phyloP scores from a whole-genome alignment of 2,329 filamentous ascomycete species.

The Pseudogymnoascus sp. region DNA sequence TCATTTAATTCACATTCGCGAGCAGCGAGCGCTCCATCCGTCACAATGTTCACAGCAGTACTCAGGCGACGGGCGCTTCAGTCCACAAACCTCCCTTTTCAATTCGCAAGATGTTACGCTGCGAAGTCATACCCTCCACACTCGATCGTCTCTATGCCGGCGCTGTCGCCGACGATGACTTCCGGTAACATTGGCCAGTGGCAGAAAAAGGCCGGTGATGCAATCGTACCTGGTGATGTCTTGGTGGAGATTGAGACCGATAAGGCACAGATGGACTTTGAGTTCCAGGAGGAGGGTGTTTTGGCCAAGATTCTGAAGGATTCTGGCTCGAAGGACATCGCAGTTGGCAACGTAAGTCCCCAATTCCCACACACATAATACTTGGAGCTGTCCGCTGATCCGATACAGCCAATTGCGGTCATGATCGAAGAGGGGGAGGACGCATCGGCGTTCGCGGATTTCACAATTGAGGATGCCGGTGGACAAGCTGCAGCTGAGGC shows the following conservation, averaged over 20 bases:
- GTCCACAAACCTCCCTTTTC: constrained; percentile 43
- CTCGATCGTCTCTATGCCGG: constrained; percentile 95
- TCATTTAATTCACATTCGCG: not conserved
- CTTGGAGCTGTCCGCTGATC: constrained; percentile 21
- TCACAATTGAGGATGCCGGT: constrained; percentile 83
- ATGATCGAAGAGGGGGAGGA: constrained; percentile 89
- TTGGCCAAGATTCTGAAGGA: constrained; percentile 92
- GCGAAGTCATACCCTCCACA: constrained; percentile 83
- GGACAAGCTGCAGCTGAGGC: constrained; percentile 64
- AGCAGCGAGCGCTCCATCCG: constrained; percentile 8
- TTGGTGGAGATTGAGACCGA: constrained; percentile 98
- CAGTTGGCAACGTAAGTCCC: constrained; percentile 82
- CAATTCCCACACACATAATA: constrained; percentile 12
- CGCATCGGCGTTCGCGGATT: constrained; percentile 79
- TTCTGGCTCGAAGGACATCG: constrained; percentile 84
- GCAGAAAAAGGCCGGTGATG: constrained; percentile 95
- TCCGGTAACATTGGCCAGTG: constrained; percentile 91
- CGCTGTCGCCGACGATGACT: constrained; percentile 95
- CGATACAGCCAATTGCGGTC: constrained; percentile 78
- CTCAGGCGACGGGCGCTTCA: constrained; percentile 56
- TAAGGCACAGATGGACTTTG: constrained; percentile 99
- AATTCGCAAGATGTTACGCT: constrained; percentile 50
- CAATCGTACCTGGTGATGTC: constrained; percentile 83
- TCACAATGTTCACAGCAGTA: constrained; percentile 55
- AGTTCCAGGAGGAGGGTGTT: constrained; percentile 97